Conservation (phyloP, 73 alveolate species). For the Paramecium octaurelia region DNA sequence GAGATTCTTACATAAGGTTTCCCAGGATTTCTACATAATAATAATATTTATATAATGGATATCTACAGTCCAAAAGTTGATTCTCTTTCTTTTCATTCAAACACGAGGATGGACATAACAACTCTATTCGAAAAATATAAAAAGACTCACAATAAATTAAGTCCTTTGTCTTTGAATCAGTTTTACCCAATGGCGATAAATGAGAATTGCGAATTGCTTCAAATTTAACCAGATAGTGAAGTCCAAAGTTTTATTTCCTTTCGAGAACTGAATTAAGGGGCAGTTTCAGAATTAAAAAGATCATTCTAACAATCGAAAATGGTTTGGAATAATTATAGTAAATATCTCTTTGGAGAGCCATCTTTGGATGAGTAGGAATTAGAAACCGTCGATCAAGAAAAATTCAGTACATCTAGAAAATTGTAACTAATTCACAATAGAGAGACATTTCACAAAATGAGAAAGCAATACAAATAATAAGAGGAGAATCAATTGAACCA, state of each 20-base stretch:
- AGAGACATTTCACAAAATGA: background rate
- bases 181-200: background rate
- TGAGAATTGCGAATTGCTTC: background rate
- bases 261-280: background rate
- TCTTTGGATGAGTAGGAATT: background rate
- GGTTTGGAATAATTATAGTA: conserved; percentile 49
- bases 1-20: background rate
- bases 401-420: background rate
- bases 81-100: background rate
- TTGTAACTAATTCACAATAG: conserved; percentile 2
- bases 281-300: conserved; percentile 38
- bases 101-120: background rate
- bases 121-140: conserved; percentile 4
- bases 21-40: background rate
- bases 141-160: background rate
- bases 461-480: background rate
- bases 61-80: background rate
- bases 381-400: background rate
- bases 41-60: background rate
- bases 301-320: background rate
- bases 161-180: conserved; percentile 7
- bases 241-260: background rate
- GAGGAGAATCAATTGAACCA: background rate
- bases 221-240: background rate
- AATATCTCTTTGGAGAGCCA: background rate